Evolutionary conservation across 2,329 filamentous ascomycete genomes (phyloP).

Genomic region (Paraconiothyrium brasiliense): DNA sequence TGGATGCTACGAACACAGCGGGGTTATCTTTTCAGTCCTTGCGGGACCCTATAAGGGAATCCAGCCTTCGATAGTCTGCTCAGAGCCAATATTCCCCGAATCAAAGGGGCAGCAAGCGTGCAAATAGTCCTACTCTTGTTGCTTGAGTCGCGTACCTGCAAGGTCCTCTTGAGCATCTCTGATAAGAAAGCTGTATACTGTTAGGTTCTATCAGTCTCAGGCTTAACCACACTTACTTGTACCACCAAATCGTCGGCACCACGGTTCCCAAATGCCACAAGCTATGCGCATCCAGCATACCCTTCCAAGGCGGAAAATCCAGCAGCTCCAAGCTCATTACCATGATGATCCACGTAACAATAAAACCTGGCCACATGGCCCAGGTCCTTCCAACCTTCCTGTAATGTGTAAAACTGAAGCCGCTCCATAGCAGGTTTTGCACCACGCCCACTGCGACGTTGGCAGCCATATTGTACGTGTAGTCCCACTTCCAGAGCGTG

Average conservation of each 20-base stretch:
- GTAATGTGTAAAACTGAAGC: conserved; percentile 81
- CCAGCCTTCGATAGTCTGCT: background rate
- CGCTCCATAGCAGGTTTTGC: conserved; percentile 85
- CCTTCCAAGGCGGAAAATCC: conserved; percentile 87
- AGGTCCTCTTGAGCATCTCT: conserved; percentile 87
- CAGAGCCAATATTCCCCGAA: background rate
- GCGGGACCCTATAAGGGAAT: background rate
- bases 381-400: conserved; percentile 75
- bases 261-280: conserved; percentile 97
- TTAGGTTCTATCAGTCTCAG: conserved; percentile 27
- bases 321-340: conserved; percentile 96
- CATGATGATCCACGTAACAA: conserved; percentile 89
- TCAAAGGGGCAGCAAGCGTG: background rate
- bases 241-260: conserved; percentile 87
- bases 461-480: conserved; percentile 97
- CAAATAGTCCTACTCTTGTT: conserved; percentile 49
- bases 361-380: conserved; percentile 89
- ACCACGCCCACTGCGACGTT: conserved; percentile 85
- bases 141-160: conserved; percentile 76
- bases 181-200: conserved; percentile 75
- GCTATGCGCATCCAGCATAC: conserved; percentile 90
- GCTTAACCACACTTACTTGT: conserved; percentile 75
- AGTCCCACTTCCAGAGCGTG: conserved; percentile 88
- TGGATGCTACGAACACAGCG: conserved; percentile 3
- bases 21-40: conserved; percentile 1